Evolutionary conservation across 2,329 filamentous ascomycete species (phyloP), one percentile per base, ranked within the genome.

Genomic region (Aureobasidium sp.): DNA sequence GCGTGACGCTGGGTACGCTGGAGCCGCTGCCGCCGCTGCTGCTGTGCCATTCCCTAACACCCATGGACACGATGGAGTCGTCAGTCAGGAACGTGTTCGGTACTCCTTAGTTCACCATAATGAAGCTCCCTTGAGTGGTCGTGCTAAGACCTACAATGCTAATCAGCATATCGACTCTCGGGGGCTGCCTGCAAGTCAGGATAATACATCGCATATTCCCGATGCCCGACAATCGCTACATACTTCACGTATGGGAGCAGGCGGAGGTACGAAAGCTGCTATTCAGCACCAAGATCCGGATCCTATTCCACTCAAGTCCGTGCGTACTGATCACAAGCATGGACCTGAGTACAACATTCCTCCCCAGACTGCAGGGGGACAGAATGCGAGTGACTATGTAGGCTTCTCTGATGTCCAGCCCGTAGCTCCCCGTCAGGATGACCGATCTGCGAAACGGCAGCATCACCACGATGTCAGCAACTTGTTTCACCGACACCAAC

Each of bases 401-500:
- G 75, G 73, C 0, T 78, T 79, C 53, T 72, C 69, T 12, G 68
- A 68, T 41, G 59, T 20, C n/a, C n/a, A 67, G 26, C 65, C 68
- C 26, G 66, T 69, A 27, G 61, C 68, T 44, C 60, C 60, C 48
- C 59, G 48, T 46, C 67, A 71, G 15, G 70, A 73, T 17, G 32
- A 37, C 15, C 43, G 17, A 9, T 9, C 43, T 39, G 24, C 20
- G 15, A 66, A 71, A 27, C 67, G 71, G n/a, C 72, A 73, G 62
- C 62, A 57, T 37, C 47, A 55, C n/a, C 50, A 51, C 47, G 71
- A 69, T n/a, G 66, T 73, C 47, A 65, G 68, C 71, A 75, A 63
- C 67, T 71, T 65, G 70, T 78, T 69, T 74, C 64, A 71, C 76
- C 61, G 77, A 71, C 43, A 79, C 73, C 65, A 75, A 73, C 72